Conservation (phyloP, 2,329 filamentous ascomycete genomes). For the Byssochlamys sp. region DNA sequence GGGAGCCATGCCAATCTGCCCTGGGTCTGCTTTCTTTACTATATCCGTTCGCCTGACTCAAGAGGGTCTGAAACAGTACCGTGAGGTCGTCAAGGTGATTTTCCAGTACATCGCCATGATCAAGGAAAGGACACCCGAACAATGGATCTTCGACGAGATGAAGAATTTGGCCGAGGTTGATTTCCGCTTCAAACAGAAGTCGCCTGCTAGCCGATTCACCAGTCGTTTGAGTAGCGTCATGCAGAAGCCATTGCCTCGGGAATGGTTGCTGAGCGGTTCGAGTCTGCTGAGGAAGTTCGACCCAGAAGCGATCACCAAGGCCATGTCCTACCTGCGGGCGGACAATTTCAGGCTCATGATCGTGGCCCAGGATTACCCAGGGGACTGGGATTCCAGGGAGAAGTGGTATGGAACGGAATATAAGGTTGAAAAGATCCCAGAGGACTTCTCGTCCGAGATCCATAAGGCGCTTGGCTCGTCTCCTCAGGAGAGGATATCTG, state of each 20-base stretch:
- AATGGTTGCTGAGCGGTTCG: slow-evolving; percentile 76
- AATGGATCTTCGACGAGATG: slow-evolving; percentile 92
- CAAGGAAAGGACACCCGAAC: slow-evolving; percentile 65
- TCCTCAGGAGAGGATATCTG: slow-evolving; percentile 51
- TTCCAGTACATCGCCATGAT: slow-evolving; percentile 90
- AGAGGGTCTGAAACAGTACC: slow-evolving; percentile 72
- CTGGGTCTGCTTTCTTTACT: slow-evolving; percentile 71
- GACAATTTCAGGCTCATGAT: slow-evolving; percentile 84
- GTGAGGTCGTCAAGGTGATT: slow-evolving; percentile 69
- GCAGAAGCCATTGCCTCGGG: slow-evolving; percentile 79
- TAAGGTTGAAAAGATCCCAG: slow-evolving; percentile 67
- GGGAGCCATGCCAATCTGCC: slow-evolving; percentile 65
- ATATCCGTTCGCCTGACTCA: slow-evolving; percentile 72
- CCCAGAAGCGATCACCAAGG: slow-evolving; percentile 62
- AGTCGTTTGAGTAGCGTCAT: slow-evolving; percentile 76
- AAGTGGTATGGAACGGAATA: slow-evolving; percentile 98
- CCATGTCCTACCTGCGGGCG: slow-evolving; percentile 63
- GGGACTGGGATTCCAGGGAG: slow-evolving; percentile 77
- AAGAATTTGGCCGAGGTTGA: slow-evolving; percentile 83
- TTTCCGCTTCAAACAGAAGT: slow-evolving; percentile 92
- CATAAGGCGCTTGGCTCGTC: slow-evolving; percentile 52
- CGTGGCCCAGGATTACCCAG: slow-evolving; percentile 73
- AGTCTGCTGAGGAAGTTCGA: slow-evolving; percentile 72
- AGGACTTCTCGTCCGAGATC: slow-evolving; percentile 64
- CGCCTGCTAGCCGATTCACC: slow-evolving; percentile 76